Base-by-base conservation (phyloP, 2,329 filamentous ascomycete species). In the Penicillium concentricum region DNA sequence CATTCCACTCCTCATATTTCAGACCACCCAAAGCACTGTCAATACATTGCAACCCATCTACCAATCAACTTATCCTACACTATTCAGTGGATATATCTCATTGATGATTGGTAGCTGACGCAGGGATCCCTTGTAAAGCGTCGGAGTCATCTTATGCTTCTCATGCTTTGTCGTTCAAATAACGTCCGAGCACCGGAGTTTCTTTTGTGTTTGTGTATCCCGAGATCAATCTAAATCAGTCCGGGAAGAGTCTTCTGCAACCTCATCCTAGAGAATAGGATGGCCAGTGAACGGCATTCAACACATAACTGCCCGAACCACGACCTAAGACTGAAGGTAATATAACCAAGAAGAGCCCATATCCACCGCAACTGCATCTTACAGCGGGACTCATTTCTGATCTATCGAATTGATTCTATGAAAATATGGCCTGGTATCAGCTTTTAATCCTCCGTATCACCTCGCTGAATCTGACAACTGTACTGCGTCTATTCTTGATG, bases 161-260 rank as follows among this genome's bases (percentile, higher is more conserved):
- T 28, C 46, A 51, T 54, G 22, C 6, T 38, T n/a, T 13, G n/a
- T 26, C 6, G n/a, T 37, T 24, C 16, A 3, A 15, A 45, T 45
- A 26, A 16, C 9, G 18, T 39, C 53, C 24, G 39, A 51, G 6
- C n/a, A n/a, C 28, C 45, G 51, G 37, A 22, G 35, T 42, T 42
- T 54, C 45, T 49, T 54, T 15, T 37, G 20, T 16, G n/a, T 34
- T 10, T 50, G 51, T 43, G 30, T 32, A 45, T 22, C 53, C 46
- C 53, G 24, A 51, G 15, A 24, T 6, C 4, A 15, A 34, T 22
- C 8, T 38, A 22, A 24, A 22, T 13, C 20, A 41, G 28, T 16
- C n/a, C 22, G n/a, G 9, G 15, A 12, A 18, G 26, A 12, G 26
- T 20, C 10, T 13, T 15, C 20, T 49, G 43, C 35, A 34, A 54